Evolutionary conservation across 2,329 filamentous ascomycete species (phyloP), one percentile per base, ranked within the genome.

Genomic region (Diaporthe sp.): DNA sequence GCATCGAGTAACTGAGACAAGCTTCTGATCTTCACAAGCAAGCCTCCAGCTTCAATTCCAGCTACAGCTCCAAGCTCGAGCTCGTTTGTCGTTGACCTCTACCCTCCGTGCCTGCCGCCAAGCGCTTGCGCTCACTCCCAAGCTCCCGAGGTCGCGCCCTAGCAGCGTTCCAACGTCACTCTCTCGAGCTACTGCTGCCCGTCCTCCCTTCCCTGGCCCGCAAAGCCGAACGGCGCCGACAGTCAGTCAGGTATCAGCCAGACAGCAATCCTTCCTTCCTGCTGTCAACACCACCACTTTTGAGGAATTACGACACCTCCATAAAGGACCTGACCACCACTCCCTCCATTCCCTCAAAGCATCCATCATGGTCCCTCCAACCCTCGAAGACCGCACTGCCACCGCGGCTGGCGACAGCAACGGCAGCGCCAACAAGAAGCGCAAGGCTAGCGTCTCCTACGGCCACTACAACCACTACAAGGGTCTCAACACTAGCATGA

Each of bases 401-500:
- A 17, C 31, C 31, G 65, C 39, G 49, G 49, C 39, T 42, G 31
- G 47, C 55, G 58, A 61, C 57, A 37, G 68, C 68, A 65, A 61
- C 73, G 51, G 49, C 31, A 57, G 37, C 68, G 68, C 53, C 22
- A 72, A 25, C 49, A 75, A 65, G 73, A 73, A 67, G n/a, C 44
- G 51, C 63, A 68, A 77, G 55, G 77, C 78, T 65, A 78, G 73
- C 74, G 71, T 75, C n/a, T 76, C 78, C 49, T 76, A 75, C 70
- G 71, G 71, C 28, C 72, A 78, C 61, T 76, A 75, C 76, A 73
- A 71, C 72, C 70, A 72, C 57, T 76, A 63, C 77, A 76, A 76
- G 71, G 70, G 42, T 78, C 89, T 90, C 87, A 87, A 89, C 80
- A 90, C 88, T 72, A 88, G 88, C 74, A 87, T 88, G 83, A 83